Percentiles rank a stretch among this genome's conserved stretches.
phyloP scores from a whole-genome alignment of 768 basidiomycete species.

The Tulasnella sp. region DNA sequence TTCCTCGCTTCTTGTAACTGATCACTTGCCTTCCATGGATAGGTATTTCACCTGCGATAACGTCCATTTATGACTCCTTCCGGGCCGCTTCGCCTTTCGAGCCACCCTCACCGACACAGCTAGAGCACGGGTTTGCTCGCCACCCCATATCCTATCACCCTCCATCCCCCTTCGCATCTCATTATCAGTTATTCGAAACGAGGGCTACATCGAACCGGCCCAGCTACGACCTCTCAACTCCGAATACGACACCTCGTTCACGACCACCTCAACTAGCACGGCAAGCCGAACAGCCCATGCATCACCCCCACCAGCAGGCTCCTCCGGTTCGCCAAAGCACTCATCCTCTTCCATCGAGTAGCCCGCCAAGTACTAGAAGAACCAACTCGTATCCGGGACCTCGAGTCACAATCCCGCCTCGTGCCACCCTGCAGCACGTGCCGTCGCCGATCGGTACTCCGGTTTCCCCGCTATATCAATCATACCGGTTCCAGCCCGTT shows the following conservation, averaged over 20 bases:
- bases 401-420: neutral
- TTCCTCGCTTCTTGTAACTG: neutral
- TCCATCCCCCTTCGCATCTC: neutral
- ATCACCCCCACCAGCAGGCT: neutral
- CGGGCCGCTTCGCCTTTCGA: neutral
- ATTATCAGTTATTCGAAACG: neutral
- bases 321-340: neutral
- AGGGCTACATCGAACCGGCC: neutral
- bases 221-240: neutral
- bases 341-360: neutral
- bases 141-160: neutral
- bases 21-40: neutral
- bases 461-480: neutral
- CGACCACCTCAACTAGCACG: neutral
- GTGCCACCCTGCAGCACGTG: slow-evolving; percentile 4
- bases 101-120: neutral
- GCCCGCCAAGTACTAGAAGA: neutral
- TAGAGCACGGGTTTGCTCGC: slow-evolving; percentile 2
- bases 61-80: neutral
- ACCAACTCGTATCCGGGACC: neutral
- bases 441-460: neutral
- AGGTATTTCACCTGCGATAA: neutral
- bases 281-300: neutral
- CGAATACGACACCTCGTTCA: neutral
- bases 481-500: neutral